phyloP scores from a whole-genome alignment of 1,284 basidiomycete genomes.

The Calocybe gambosa region DNA sequence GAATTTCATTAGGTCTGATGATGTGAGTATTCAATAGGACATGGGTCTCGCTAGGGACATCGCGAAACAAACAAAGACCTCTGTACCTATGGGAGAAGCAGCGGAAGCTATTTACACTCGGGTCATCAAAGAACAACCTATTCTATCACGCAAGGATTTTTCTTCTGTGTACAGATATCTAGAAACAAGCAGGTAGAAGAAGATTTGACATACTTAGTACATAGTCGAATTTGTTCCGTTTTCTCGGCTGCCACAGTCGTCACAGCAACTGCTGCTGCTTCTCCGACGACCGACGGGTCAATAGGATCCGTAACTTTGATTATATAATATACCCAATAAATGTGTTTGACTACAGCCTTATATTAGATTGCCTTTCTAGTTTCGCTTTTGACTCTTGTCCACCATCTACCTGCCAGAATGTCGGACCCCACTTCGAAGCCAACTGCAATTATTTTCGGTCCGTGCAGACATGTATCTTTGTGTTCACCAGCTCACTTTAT shows the following conservation, averaged over 20 bases:
- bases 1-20: conserved; percentile 2
- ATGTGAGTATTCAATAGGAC: conserved; percentile 44
- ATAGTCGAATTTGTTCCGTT: neutral
- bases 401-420: conserved; percentile 17
- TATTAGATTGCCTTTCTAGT: conserved; percentile 4
- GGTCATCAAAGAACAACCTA: conserved; percentile 48
- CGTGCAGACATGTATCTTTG: neutral
- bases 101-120: conserved; percentile 56
- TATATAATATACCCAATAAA: conserved; percentile 7
- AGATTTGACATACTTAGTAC: neutral
- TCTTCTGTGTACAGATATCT: conserved; percentile 73
- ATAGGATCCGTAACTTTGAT: conserved; percentile 1
- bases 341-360: conserved; percentile 7
- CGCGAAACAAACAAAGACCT: conserved; percentile 41
- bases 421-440: conserved; percentile 42
- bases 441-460: conserved; percentile 79
- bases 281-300: neutral
- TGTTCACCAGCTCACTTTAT: neutral
- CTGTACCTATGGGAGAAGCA: conserved; percentile 60
- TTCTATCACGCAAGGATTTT: conserved; percentile 68
- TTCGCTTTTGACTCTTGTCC: conserved; percentile 6
- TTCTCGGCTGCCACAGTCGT: neutral
- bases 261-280: conserved; percentile 1
- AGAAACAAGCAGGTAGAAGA: conserved; percentile 14
- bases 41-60: conserved; percentile 71